phyloP scores from a whole-genome alignment of 2,329 filamentous ascomycete genomes.

The Aspergillus sp. region DNA sequence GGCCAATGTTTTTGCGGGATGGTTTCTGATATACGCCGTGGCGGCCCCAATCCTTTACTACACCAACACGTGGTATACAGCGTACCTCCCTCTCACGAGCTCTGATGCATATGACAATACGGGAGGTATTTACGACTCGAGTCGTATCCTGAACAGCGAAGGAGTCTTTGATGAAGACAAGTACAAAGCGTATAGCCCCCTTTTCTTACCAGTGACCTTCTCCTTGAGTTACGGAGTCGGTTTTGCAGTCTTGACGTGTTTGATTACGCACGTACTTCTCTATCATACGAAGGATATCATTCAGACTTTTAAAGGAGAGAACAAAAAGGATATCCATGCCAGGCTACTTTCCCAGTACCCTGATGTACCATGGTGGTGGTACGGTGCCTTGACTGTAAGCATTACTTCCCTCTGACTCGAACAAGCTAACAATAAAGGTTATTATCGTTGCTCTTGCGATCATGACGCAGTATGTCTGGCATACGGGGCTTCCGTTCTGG shows the following conservation, averaged over 20 bases:
- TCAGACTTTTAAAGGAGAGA: constrained; percentile 16
- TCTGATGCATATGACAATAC: constrained; percentile 41
- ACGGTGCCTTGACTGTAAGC: constrained; percentile 30
- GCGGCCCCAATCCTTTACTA: constrained; percentile 37
- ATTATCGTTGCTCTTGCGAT: constrained; percentile 41
- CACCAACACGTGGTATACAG: constrained; percentile 32
- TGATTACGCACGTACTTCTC: constrained; percentile 24
- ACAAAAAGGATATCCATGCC: constrained; percentile 42
- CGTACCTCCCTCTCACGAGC: constrained; percentile 31
- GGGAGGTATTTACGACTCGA: constrained; percentile 58
- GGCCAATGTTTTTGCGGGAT: constrained; percentile 42
- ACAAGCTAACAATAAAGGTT: constrained; percentile 45
- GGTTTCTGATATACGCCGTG: constrained; percentile 40
- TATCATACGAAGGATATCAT: constrained; percentile 27
- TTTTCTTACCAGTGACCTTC: constrained; percentile 61
- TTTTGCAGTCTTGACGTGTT: constrained; percentile 63
- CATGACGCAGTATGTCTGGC: constrained; percentile 24
- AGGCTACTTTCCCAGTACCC: constrained; percentile 39
- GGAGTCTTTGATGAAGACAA: constrained; percentile 57
- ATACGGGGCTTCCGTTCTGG: constrained; percentile 44
- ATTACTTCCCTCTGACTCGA: background rate
- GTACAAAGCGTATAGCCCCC: constrained; percentile 62
- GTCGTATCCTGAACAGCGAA: constrained; percentile 56
- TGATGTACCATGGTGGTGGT: constrained; percentile 44
- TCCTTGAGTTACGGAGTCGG: constrained; percentile 55